These are phyloP conservation scores for Diutina neorugosa DNA, from an alignment of 1,139 yeast genomes.

Conservation along the genomic window DNA sequence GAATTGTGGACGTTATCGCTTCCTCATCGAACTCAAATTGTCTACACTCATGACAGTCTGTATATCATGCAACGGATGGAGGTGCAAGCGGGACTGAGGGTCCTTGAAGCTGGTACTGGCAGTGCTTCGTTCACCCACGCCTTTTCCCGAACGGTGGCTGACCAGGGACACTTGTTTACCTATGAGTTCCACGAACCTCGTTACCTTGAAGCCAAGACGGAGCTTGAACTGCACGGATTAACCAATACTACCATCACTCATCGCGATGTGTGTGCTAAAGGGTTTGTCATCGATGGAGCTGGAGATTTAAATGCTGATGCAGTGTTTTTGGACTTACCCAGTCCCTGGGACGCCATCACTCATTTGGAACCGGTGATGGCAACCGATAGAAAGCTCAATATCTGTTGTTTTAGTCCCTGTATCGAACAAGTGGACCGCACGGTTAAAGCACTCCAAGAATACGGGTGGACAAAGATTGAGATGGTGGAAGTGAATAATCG, in stretches of 20 bases:
- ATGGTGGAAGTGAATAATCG: conserved; percentile 86
- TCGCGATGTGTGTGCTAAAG: conserved; percentile 84
- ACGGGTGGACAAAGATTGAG: conserved; percentile 85
- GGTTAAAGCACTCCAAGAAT: conserved; percentile 53
- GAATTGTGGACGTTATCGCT: conserved; percentile 91
- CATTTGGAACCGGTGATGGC: conserved; percentile 53
- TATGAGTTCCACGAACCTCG: conserved; percentile 89
- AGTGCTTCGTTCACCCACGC: conserved; percentile 94
- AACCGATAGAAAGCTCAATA: conserved; percentile 40
- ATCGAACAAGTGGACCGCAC: conserved; percentile 93
- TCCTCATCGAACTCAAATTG: conserved; percentile 97
- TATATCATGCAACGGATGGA: conserved; percentile 75
- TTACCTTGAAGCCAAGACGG: conserved; percentile 63
- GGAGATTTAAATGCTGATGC: conserved; percentile 37
- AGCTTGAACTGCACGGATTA: conserved; percentile 64
- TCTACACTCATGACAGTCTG: conserved; percentile 90
- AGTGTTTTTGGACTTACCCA: conserved; percentile 84
- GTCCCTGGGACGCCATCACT: conserved; percentile 95
- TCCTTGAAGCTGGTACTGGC: conserved; percentile 97
- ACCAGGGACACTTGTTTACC: conserved; percentile 41
- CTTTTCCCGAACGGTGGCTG: conserved; percentile 66
- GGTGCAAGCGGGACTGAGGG: conserved; percentile 62
- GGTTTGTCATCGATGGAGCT: conserved; percentile 44
- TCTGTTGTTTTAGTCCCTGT: conserved; percentile 96
- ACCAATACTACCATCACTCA: conserved; percentile 54